These are phyloP conservation scores for Hibiscus mutabilis DNA, from an alignment of 345 rosid species.

Conservation along the genomic window DNA sequence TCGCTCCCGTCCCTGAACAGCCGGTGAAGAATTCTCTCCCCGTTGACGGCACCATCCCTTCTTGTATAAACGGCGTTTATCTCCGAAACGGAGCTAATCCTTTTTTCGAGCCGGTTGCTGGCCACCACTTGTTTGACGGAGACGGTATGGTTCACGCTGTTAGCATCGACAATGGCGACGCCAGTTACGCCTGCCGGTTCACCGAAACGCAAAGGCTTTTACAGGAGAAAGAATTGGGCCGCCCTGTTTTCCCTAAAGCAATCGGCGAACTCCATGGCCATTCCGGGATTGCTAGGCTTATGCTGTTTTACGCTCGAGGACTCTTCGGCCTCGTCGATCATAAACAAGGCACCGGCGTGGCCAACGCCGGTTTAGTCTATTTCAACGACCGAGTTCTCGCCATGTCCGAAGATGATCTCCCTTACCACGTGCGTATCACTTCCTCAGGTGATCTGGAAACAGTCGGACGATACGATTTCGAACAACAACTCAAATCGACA, in stretches of 20 bases:
- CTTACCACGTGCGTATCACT: slow-evolving; percentile 69
- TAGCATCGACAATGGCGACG: slow-evolving; percentile 41
- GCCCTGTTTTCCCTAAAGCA: slow-evolving; percentile 77
- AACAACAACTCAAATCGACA: slow-evolving; percentile 47
- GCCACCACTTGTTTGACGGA: slow-evolving; percentile 91
- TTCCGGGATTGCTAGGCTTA: slow-evolving; percentile 60
- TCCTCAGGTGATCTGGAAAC: slow-evolving; percentile 64
- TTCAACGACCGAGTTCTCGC: slow-evolving; percentile 73
- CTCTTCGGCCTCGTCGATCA: slow-evolving; percentile 61
- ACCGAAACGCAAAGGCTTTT: slow-evolving; percentile 59
- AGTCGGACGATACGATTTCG: slow-evolving; percentile 58
- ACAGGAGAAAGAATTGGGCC: slow-evolving; percentile 45
- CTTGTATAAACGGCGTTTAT: slow-evolving; percentile 74
- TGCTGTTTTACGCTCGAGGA: slow-evolving; percentile 70
- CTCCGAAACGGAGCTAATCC: slow-evolving; percentile 97
- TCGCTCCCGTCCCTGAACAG: slow-evolving; percentile 80
- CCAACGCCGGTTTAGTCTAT: slow-evolving; percentile 85
- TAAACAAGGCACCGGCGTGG: slow-evolving; percentile 66
- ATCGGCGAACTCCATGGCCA: slow-evolving; percentile 90
- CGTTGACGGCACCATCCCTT: slow-evolving; percentile 59
- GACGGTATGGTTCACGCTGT: slow-evolving; percentile 97
- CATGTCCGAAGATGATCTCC: slow-evolving; percentile 88
- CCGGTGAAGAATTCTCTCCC: slow-evolving; percentile 41
- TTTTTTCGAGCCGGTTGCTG: slow-evolving; percentile 68
- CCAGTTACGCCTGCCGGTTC: slow-evolving; percentile 83